A percentile compares a stretch with the other conserved stretches of the same genome.
Evolutionary conservation across 768 basidiomycete genomes (phyloP).

Genomic region (Boletus subparvulus): DNA sequence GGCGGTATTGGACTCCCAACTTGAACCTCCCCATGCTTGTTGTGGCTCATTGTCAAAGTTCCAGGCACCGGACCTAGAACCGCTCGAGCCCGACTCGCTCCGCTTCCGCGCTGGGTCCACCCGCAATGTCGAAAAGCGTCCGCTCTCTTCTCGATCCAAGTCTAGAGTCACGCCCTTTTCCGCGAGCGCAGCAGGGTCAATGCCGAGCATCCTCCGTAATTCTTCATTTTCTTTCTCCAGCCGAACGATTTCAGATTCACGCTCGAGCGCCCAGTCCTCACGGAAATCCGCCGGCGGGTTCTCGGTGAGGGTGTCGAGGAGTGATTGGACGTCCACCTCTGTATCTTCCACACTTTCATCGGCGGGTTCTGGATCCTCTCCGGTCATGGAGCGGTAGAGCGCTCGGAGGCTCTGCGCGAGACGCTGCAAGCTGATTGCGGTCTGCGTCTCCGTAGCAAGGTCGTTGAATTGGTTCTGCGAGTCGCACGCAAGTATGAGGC

Average conservation of each 20-base stretch:
- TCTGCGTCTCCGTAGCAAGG: slow-evolving; percentile 56
- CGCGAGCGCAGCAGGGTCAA: slow-evolving; percentile 57
- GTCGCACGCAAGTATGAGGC: slow-evolving; percentile 67
- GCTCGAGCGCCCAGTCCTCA: slow-evolving; percentile 83
- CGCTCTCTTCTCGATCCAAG: slow-evolving; percentile 45
- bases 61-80: slow-evolving; percentile 27
- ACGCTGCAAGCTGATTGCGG: slow-evolving; percentile 66
- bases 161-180: slow-evolving; percentile 55
- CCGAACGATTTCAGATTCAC: slow-evolving; percentile 83
- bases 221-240: slow-evolving; percentile 82
- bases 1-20: slow-evolving; percentile 28
- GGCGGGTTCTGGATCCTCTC: slow-evolving; percentile 46
- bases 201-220: slow-evolving; percentile 71
- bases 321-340: slow-evolving; percentile 40
- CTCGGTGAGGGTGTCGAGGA: slow-evolving; percentile 45
- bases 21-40: slow-evolving; percentile 16
- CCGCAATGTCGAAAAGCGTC: slow-evolving; percentile 30
- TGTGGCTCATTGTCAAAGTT: slow-evolving; percentile 32
- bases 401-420: slow-evolving; percentile 69
- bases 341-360: slow-evolving; percentile 33
- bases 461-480: slow-evolving; percentile 54
- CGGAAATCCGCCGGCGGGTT: slow-evolving; percentile 41
- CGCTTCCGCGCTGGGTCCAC: slow-evolving; percentile 24
- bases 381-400: slow-evolving; percentile 67
- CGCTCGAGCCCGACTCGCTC: slow-evolving; percentile 25